Conservation (phyloP, 352 stramenopile genomes). For the Globisporangium irregulare region DNA sequence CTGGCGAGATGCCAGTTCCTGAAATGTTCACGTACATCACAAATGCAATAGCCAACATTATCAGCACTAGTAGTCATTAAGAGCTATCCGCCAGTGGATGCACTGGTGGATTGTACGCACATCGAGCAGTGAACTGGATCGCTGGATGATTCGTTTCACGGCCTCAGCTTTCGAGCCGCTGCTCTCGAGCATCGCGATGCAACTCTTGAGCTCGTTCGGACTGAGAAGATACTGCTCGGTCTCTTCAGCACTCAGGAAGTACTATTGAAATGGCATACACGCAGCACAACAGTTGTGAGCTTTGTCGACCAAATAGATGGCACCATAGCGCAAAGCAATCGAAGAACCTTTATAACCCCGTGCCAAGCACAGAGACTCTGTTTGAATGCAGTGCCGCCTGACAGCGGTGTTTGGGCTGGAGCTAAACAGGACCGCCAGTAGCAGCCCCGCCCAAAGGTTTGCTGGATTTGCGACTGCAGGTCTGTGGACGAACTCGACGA, state of each 20-base stretch:
- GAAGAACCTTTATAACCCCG: slow-evolving; percentile 22
- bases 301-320: not conserved
- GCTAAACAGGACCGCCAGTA: slow-evolving; percentile 37
- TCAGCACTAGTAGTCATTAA: not conserved
- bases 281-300: not conserved
- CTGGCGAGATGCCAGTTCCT: slow-evolving; percentile 41
- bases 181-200: slow-evolving; percentile 7
- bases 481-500: not conserved
- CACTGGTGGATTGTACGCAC: slow-evolving; percentile 11
- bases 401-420: not conserved
- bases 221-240: slow-evolving; percentile 29
- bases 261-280: slow-evolving; percentile 12
- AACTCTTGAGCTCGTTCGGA: slow-evolving; percentile 13
- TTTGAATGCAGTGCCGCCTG: not conserved
- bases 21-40: not conserved
- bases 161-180: slow-evolving; percentile 16
- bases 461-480: slow-evolving; percentile 9
- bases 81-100: not conserved
- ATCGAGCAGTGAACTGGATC: slow-evolving; percentile 33
- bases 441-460: slow-evolving; percentile 22
- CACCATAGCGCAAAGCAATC: not conserved
- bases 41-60: not conserved
- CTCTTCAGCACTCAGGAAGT: slow-evolving; percentile 23
- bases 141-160: slow-evolving; percentile 24
- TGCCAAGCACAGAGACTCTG: slow-evolving; percentile 33